A percentile compares a stretch with the other conserved stretches of the same genome.
Evolutionary conservation across 2,329 filamentous ascomycete species (phyloP).

Genomic region (Pestalotiopsis sp.): DNA sequence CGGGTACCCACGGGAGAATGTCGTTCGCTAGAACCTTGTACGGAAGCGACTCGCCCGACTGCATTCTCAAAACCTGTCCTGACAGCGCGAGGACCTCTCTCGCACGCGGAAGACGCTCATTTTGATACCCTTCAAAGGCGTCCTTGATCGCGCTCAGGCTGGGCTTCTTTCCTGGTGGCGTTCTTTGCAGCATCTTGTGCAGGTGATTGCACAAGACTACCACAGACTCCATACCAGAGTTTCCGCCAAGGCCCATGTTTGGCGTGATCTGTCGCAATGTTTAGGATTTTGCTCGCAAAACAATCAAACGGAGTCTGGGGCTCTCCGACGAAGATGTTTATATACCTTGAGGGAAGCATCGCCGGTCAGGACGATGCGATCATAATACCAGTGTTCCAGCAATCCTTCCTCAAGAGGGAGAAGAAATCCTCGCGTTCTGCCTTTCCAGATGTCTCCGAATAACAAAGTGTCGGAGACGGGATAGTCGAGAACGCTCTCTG

Average conservation of each 20-base stretch:
- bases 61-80: not conserved
- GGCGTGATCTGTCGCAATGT: not conserved
- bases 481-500: conserved; percentile 22
- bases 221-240: conserved; percentile 8
- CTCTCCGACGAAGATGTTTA: conserved; percentile 15
- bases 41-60: not conserved
- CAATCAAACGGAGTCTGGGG: too few relatives aligned
- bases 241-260: conserved; percentile 12
- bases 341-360: conserved; percentile 38
- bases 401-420: conserved; percentile 35
- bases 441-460: conserved; percentile 31
- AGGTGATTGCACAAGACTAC: conserved; percentile 8
- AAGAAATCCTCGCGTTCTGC: conserved; percentile 21
- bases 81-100: not conserved
- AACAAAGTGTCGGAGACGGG: conserved; percentile 22
- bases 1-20: too few relatives aligned
- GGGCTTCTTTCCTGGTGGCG: not conserved
- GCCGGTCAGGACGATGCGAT: conserved; percentile 35
- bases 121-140: not conserved
- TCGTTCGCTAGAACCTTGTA: too few relatives aligned
- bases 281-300: not conserved
- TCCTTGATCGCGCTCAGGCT: not conserved
- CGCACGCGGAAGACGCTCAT: not conserved
- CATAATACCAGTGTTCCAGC: conserved; percentile 33
- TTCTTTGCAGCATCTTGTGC: not conserved